Conservation (phyloP, 441 rosid species). For the Adansonia madagascariensis region DNA sequence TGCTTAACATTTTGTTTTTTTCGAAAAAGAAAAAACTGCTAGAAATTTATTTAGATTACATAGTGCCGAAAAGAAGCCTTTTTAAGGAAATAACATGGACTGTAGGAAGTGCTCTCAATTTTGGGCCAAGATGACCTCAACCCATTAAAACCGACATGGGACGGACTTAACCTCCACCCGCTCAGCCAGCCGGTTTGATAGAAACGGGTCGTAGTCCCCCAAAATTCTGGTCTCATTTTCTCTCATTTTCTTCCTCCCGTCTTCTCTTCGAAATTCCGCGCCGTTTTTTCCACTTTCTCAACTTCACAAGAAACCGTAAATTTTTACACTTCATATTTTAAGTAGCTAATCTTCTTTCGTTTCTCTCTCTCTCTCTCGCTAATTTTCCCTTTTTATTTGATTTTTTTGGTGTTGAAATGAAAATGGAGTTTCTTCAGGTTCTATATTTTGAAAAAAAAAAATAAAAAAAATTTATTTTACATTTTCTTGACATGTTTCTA, state of each 20-base stretch:
- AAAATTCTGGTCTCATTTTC: background rate
- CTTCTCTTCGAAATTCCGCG: background rate
- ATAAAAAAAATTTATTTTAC: too few species aligned
- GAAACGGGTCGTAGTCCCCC: background rate
- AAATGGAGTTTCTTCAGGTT: background rate
- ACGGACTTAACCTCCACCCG: background rate
- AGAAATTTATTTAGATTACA: background rate
- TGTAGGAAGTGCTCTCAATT: background rate
- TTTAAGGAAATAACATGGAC: background rate
- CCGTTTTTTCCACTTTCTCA: background rate
- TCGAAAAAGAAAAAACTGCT: background rate
- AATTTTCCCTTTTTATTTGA: background rate
- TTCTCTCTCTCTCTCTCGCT: background rate
- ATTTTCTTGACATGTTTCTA: background rate
- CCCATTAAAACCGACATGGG: background rate
- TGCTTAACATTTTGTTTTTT: too few species aligned
- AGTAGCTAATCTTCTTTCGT: background rate
- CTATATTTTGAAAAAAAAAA: background rate
- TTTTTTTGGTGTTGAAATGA: background rate
- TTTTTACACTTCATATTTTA: background rate
- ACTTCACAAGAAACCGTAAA: background rate
- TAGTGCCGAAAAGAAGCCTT: background rate
- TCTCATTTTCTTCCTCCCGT: background rate
- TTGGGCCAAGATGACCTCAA: background rate
- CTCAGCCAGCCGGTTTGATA: background rate